Conservation (phyloP, 768 basidiomycete species). For the Phanerochaete carnosa region DNA sequence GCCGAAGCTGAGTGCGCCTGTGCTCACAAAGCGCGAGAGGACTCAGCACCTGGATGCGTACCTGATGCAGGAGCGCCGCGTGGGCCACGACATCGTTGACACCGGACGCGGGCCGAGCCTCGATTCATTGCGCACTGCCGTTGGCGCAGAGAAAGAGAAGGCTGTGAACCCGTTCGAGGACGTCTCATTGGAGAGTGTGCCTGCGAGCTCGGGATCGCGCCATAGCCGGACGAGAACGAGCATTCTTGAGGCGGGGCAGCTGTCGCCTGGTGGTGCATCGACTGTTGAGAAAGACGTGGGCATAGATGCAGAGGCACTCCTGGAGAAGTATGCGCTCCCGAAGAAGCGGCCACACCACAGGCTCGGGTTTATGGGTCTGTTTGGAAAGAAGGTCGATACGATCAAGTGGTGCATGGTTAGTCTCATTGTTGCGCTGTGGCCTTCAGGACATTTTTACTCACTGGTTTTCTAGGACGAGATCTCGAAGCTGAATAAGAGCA, state of each 20-base stretch:
- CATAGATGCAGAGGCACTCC: not conserved
- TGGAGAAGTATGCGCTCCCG: conserved; percentile 7
- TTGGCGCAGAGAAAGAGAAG: not conserved
- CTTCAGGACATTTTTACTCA: not conserved
- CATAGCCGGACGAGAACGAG: not conserved
- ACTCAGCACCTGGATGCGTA: not conserved
- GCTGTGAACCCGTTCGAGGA: not conserved
- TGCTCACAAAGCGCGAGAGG: not conserved
- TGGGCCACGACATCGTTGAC: not conserved
- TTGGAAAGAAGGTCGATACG: conserved; percentile 13
- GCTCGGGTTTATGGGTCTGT: conserved; percentile 9
- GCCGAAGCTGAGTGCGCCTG: not conserved
- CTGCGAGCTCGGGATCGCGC: not conserved
- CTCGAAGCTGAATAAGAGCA: conserved; percentile 36
- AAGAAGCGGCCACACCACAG: conserved; percentile 11
- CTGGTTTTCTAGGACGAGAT: conserved; percentile 45
- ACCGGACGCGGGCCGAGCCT: not conserved
- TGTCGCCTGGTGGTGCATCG: not conserved
- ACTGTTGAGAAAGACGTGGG: not conserved
- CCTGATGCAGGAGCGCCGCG: not conserved
- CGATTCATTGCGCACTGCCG: not conserved
- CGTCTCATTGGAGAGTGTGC: not conserved
- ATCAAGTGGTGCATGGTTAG: conserved; percentile 39
- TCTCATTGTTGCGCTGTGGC: not conserved
- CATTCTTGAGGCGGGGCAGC: not conserved